These are phyloP conservation scores for Hortiboletus flavorubellus DNA, from an alignment of 768 basidiomycete genomes.

Conservation along the genomic window DNA sequence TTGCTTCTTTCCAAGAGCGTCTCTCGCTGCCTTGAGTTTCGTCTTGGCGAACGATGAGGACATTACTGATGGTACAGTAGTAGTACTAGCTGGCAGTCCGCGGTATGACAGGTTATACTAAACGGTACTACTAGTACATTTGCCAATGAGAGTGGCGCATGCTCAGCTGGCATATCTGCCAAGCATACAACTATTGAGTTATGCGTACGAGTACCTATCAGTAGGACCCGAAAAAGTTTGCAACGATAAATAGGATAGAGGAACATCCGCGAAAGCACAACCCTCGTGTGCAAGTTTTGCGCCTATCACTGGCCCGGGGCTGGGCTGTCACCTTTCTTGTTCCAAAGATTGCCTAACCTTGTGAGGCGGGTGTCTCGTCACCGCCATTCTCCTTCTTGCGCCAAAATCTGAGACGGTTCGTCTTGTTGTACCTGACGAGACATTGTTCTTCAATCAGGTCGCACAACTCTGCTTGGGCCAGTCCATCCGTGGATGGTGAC, in stretches of 20 bases:
- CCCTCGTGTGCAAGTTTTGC: background rate
- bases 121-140: too few relatives aligned
- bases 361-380: background rate
- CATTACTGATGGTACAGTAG: slow-evolving; percentile 13
- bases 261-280: background rate
- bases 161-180: background rate
- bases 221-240: background rate
- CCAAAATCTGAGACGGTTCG: slow-evolving; percentile 13
- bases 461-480: background rate
- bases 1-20: slow-evolving; percentile 73
- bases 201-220: background rate
- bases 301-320: too few relatives aligned
- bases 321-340: background rate
- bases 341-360: background rate
- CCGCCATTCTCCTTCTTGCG: slow-evolving; percentile 11
- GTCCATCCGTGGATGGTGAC: background rate
- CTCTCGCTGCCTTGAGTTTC: slow-evolving; percentile 78
- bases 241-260: background rate
- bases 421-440: slow-evolving; percentile 18
- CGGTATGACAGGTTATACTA: too few relatives aligned
- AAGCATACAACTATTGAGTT: background rate
- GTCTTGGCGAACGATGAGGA: slow-evolving; percentile 51
- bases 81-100: background rate
- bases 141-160: too few relatives aligned
- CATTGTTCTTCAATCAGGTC: slow-evolving; percentile 21